Evolutionary conservation across 768 basidiomycete genomes (phyloP), one percentile per base, ranked within the genome.

Genomic region (Termitomyces sp.): DNA sequence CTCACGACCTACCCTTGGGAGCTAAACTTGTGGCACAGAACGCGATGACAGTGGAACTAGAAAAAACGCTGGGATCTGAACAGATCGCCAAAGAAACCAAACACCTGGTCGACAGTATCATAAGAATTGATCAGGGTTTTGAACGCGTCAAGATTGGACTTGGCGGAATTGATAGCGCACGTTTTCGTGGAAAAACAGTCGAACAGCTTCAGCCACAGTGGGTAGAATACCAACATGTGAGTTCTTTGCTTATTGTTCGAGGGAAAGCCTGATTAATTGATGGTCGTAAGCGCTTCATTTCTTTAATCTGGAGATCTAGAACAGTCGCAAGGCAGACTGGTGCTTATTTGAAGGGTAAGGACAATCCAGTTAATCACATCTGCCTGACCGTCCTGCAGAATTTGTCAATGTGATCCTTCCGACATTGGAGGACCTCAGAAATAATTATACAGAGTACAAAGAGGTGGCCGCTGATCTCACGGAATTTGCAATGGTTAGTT

Each of bases 101-200:
- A 48, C 45, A 56, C 22, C 57, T 61, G n/a, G 36, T 48, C n/a
- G 54, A 58, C 6, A 22, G 30, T 47, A 24, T 61, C 40, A 53
- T 61, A 13, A 58, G 56, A 42, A 53, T 61, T n/a, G 61, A 61
- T 33, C 61, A 61, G 33, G 57, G 54, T 26, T 58, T 61, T 30
- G 61, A 61, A 48, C 54, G 54, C 16, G 28, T 58, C 32, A 61
- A 61, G 33, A 58, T 55, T 26, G 57, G 54, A 35, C 42, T 61
- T 43, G 54, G 32, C 1, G 42, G 40, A 16, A 38, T 61, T 33
- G 61, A 61, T 38, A 38, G 4, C 22, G 33, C 30, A 6, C 28
- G 28, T 8, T 58, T 61, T 36, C 42, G 32, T 18, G 43, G 49
- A n/a, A 58, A 61, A 38, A 57, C 57, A 30, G 49, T 53, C n/a